Conservation (phyloP, 1,139 yeast genomes). For the Debaryomyces robertsiae region DNA sequence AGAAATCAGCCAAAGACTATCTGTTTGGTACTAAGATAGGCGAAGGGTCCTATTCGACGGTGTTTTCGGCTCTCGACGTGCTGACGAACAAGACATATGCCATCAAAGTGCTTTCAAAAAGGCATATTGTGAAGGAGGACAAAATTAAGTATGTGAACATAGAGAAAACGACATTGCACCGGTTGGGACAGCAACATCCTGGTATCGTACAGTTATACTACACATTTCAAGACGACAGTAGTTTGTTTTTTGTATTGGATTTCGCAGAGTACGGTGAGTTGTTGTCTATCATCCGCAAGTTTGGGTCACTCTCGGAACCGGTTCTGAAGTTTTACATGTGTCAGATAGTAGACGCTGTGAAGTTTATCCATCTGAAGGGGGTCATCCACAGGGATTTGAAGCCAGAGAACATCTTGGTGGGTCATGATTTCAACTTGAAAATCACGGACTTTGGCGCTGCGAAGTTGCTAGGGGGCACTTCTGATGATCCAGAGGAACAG, state of each 20-base stretch:
- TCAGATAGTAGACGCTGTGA: slow-evolving; percentile 85
- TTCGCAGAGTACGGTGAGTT: slow-evolving; percentile 83
- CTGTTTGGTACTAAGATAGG: slow-evolving; percentile 73
- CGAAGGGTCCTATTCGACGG: slow-evolving; percentile 83
- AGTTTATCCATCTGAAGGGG: slow-evolving; percentile 80
- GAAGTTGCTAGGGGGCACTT: slow-evolving; percentile 60
- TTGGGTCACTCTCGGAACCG: slow-evolving; percentile 77
- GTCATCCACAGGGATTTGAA: slow-evolving; percentile 92
- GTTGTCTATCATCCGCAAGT: slow-evolving; percentile 65
- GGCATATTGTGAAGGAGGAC: slow-evolving; percentile 75
- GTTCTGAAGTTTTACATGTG: slow-evolving; percentile 73
- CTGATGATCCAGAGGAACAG: slow-evolving; percentile 36
- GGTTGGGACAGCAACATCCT: slow-evolving; percentile 64
- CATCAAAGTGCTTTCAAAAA: slow-evolving; percentile 70
- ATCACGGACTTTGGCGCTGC: slow-evolving; percentile 99
- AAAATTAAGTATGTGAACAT: slow-evolving; percentile 79
- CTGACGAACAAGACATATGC: slow-evolving; percentile 64
- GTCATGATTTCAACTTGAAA: slow-evolving; percentile 76
- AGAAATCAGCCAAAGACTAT: slow-evolving; percentile 62
- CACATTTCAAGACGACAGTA: slow-evolving; percentile 76
- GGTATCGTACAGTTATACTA: slow-evolving; percentile 74
- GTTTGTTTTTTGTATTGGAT: slow-evolving; percentile 72
- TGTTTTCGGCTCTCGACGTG: slow-evolving; percentile 64
- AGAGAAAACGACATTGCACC: slow-evolving; percentile 72
- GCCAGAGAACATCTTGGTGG: slow-evolving; percentile 89